Percentiles rank a stretch among this genome's conserved stretches.
phyloP scores from a whole-genome alignment of 768 basidiomycete species.

The Pulveroboletus frians region DNA sequence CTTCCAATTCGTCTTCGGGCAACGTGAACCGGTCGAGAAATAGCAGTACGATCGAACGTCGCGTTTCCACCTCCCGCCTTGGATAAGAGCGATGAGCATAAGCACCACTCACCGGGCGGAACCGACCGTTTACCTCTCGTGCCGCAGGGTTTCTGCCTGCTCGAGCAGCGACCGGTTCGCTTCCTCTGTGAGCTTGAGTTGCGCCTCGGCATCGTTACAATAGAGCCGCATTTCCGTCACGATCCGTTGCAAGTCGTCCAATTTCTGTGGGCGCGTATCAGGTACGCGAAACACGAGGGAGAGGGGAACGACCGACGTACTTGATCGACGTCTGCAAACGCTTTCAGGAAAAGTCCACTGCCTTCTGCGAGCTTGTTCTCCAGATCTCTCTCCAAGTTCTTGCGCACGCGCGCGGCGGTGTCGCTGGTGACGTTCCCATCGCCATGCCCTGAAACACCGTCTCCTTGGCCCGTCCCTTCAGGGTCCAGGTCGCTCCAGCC shows the following conservation, averaged over 20 bases:
- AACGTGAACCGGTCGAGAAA: constrained; percentile 89
- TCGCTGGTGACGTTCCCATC: constrained; percentile 49
- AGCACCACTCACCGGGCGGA: neutral
- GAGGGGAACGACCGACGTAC: constrained; percentile 41
- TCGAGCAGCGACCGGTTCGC: constrained; percentile 78
- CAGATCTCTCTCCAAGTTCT: constrained; percentile 77
- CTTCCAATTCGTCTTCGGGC: constrained; percentile 61
- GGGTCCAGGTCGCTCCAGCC: constrained; percentile 23
- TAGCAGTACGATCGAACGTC: constrained; percentile 65
- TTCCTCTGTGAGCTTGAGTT: constrained; percentile 68
- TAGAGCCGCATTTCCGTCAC: constrained; percentile 73
- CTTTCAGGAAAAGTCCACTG: constrained; percentile 75
- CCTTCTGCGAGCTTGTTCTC: constrained; percentile 79
- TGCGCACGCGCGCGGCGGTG: constrained; percentile 68
- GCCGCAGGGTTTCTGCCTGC: constrained; percentile 69
- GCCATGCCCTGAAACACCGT: constrained; percentile 10
- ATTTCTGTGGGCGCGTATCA: constrained; percentile 51
- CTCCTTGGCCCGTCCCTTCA: constrained; percentile 5
- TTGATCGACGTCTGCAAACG: constrained; percentile 85
- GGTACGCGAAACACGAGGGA: neutral
- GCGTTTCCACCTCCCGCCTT: constrained; percentile 67
- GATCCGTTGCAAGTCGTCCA: constrained; percentile 72
- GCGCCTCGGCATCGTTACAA: constrained; percentile 80
- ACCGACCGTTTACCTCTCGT: constrained; percentile 53
- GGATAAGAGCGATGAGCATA: neutral